Percentiles rank a stretch among this genome's conserved stretches.
phyloP scores from a whole-genome alignment of 2,329 filamentous ascomycete genomes.

The Diaporthe vexans region DNA sequence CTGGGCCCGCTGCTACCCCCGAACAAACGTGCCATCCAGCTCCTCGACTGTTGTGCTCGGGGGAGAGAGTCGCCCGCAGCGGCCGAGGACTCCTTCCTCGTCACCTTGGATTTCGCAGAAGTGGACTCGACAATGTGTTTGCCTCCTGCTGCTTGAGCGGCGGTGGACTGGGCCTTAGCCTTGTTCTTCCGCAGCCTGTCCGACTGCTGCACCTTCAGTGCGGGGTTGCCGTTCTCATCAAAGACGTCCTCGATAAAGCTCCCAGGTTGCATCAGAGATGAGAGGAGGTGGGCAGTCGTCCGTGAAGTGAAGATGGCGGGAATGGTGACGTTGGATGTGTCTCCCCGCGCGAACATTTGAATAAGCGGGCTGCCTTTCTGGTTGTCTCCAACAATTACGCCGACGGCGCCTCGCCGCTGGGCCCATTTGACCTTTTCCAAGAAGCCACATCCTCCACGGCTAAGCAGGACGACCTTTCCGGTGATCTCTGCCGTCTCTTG shows the following conservation, averaged over 20 bases:
- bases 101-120: constrained; percentile 25
- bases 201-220: constrained; percentile 66
- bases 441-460: constrained; percentile 94
- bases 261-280: constrained; percentile 83
- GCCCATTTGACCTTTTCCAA: constrained; percentile 98
- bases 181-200: constrained; percentile 55
- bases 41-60: constrained; percentile 40
- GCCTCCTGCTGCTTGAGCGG: constrained; percentile 43
- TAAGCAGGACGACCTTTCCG: constrained; percentile 92
- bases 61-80: constrained; percentile 5
- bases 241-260: constrained; percentile 72
- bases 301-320: constrained; percentile 95
- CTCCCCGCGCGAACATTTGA: constrained; percentile 98
- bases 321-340: constrained; percentile 95
- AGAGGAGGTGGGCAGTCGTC: constrained; percentile 93
- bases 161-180: constrained; percentile 50
- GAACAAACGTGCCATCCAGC: constrained; percentile 64
- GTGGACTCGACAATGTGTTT: constrained; percentile 40
- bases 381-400: constrained; percentile 94
- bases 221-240: constrained; percentile 71
- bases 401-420: constrained; percentile 88
- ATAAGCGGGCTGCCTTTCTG: constrained; percentile 89
- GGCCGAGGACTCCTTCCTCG: constrained; percentile 31
- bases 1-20: constrained; percentile 51
- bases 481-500: constrained; percentile 94